Percentiles rank a stretch among this genome's conserved stretches.
Conservation (phyloP, 441 rosid species). For the Geranium incanum region DNA sequence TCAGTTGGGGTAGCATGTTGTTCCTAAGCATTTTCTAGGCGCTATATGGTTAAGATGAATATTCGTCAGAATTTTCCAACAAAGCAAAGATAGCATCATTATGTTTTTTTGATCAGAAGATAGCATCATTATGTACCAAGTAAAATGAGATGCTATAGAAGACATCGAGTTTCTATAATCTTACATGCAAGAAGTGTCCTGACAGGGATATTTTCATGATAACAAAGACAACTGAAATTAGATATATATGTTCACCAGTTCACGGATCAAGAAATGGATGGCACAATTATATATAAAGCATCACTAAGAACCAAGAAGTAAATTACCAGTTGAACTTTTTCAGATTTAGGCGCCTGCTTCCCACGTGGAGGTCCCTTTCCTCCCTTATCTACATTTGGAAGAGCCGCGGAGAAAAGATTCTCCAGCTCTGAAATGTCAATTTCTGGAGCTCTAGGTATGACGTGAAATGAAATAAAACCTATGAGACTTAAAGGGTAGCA, state of each 20-base stretch:
- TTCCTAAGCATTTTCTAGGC: neutral
- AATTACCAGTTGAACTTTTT: constrained; percentile 90
- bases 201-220: neutral
- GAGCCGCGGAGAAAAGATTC: constrained; percentile 74
- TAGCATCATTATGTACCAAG: neutral
- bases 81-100: neutral
- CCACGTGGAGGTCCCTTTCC: constrained; percentile 39
- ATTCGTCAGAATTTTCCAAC: neutral
- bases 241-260: neutral
- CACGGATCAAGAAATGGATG: neutral
- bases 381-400: constrained; percentile 43
- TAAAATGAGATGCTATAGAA: neutral
- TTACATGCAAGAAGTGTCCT: neutral
- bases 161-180: neutral
- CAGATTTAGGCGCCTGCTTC: constrained; percentile 48
- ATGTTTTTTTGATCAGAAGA: neutral
- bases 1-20: neutral
- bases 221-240: neutral
- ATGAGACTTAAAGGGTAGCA: neutral
- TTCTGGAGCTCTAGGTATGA: constrained; percentile 62
- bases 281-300: neutral
- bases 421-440: constrained; percentile 89
- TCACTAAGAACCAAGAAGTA: neutral
- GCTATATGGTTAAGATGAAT: neutral
- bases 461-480: constrained; percentile 16